Evolutionary conservation across 768 basidiomycete species (phyloP).

Genomic region (Filobasidium wieringae): DNA sequence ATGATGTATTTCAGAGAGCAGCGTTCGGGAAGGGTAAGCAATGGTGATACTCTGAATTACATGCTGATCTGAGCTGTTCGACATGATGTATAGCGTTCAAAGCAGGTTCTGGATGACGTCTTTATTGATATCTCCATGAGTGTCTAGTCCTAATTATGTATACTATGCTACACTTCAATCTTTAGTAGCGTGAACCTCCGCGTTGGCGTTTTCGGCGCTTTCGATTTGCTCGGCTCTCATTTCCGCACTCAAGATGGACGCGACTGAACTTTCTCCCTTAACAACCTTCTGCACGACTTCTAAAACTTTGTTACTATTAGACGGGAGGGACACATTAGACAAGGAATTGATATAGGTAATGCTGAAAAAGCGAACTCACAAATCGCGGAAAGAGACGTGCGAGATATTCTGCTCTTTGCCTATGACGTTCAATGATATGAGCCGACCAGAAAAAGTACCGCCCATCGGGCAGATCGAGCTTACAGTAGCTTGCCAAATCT

Average conservation of each 20-base stretch:
- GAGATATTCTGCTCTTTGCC: conserved; percentile 56
- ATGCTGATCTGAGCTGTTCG: no score
- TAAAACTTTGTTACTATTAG: conserved; percentile 35
- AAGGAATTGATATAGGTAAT: neutral
- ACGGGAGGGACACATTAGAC: neutral
- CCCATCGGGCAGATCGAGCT: neutral
- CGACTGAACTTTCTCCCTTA: conserved; percentile 52
- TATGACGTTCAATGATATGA: no score
- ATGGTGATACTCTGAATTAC: no score
- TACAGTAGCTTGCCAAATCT: conserved; percentile 73
- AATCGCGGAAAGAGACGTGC: conserved; percentile 67
- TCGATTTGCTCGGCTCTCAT: conserved; percentile 3
- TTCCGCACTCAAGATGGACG: conserved; percentile 43
- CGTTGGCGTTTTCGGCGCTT: conserved; percentile 6
- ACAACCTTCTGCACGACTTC: conserved; percentile 56
- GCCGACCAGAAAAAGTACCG: no score
- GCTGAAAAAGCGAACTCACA: conserved; percentile 15
- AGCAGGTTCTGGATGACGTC: no score
- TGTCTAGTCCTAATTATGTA: no score
- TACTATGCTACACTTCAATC: neutral
- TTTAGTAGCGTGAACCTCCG: neutral
- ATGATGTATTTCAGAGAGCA: conserved; percentile 16
- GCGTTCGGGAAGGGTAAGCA: no score
- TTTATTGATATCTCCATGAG: no score
- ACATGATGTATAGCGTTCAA: no score